A percentile compares a stretch with the other conserved stretches of the same genome.
phyloP scores from a whole-genome alignment of 176 grass and related monocot species.

The Hsuehochloa calcarea region DNA sequence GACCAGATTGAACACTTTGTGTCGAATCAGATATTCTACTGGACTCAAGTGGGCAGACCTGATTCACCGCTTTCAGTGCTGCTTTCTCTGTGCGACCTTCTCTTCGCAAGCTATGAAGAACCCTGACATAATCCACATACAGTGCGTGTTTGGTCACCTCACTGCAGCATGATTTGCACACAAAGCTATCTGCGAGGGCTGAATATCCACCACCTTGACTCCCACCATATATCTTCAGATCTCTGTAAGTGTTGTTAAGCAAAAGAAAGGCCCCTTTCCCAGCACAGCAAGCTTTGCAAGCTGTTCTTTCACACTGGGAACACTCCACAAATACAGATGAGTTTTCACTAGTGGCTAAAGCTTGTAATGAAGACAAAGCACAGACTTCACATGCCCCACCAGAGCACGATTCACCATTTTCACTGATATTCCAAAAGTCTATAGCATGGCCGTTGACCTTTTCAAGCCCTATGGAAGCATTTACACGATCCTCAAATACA shows the following conservation, averaged over 20 bases:
- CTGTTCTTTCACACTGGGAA: slow-evolving; percentile 67
- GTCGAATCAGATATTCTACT: slow-evolving; percentile 36
- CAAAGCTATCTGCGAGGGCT: slow-evolving; percentile 60
- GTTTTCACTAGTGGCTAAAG: slow-evolving; percentile 44
- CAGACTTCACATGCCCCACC: slow-evolving; percentile 69
- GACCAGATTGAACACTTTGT: slow-evolving; percentile 54
- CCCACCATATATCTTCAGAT: slow-evolving; percentile 75
- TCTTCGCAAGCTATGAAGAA: slow-evolving; percentile 70
- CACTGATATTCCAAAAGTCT: slow-evolving; percentile 95
- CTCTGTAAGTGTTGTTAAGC: slow-evolving; percentile 69
- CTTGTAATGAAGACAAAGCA: slow-evolving; percentile 42
- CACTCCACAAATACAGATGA: slow-evolving; percentile 54
- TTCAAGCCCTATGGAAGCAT: slow-evolving; percentile 83
- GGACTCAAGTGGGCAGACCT: slow-evolving; percentile 57
- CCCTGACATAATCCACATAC: slow-evolving; percentile 92
- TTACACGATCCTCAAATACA: slow-evolving; percentile 73
- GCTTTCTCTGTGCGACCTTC: slow-evolving; percentile 59
- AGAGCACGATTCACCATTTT: slow-evolving; percentile 70
- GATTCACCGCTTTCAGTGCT: slow-evolving; percentile 57
- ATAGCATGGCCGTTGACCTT: slow-evolving; percentile 39
- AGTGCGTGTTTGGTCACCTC: slow-evolving; percentile 69
- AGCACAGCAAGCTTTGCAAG: slow-evolving; percentile 92
- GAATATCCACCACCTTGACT: slow-evolving; percentile 65
- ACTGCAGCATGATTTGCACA: slow-evolving; percentile 88
- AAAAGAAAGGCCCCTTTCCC: slow-evolving; percentile 92